Percentiles rank a stretch among this genome's conserved stretches.
Evolutionary conservation across 805 yeast genomes (phyloP).

Genomic region (Maudiozyma saulgeensis): DNA sequence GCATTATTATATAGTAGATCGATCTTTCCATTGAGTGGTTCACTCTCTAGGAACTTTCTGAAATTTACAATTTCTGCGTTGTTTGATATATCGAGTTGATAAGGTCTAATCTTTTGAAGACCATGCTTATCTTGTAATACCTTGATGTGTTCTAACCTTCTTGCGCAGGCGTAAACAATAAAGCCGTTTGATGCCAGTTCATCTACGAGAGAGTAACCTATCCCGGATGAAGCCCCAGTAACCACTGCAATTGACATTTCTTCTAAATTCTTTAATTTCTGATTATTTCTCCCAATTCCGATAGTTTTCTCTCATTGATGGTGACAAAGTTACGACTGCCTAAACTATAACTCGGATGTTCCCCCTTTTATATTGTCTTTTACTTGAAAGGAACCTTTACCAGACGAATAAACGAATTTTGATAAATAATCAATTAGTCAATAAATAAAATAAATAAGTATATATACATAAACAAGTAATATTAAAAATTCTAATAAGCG

Average conservation of each 20-base stretch:
- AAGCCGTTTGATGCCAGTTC: conserved; percentile 44
- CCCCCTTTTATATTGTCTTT: too few relatives aligned
- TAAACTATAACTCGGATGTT: too few relatives aligned
- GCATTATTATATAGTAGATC: conserved; percentile 67
- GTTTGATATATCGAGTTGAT: conserved; percentile 49
- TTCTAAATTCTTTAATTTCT: not conserved
- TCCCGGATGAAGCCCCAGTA: conserved; percentile 52
- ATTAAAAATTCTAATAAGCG: conserved; percentile 28
- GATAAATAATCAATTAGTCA: not conserved
- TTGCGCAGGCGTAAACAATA: conserved; percentile 63
- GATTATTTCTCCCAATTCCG: too few relatives aligned
- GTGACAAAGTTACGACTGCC: not conserved
- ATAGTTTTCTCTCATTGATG: not conserved
- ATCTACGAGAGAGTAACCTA: conserved; percentile 39
- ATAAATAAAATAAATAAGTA: conserved; percentile 4
- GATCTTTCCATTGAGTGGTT: conserved; percentile 38
- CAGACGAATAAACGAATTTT: too few relatives aligned
- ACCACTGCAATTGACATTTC: conserved; percentile 39
- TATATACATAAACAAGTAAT: conserved; percentile 3
- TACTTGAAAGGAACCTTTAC: too few relatives aligned
- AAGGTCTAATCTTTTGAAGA: conserved; percentile 33
- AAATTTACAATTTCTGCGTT: conserved; percentile 37
- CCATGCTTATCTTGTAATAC: conserved; percentile 26
- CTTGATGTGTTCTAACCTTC: conserved; percentile 54
- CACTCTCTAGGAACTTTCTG: conserved; percentile 32